Evolutionary conservation across 805 yeast species (phyloP), one percentile per base, ranked within the genome.

Genomic region (Sugiyamaella smithiae): DNA sequence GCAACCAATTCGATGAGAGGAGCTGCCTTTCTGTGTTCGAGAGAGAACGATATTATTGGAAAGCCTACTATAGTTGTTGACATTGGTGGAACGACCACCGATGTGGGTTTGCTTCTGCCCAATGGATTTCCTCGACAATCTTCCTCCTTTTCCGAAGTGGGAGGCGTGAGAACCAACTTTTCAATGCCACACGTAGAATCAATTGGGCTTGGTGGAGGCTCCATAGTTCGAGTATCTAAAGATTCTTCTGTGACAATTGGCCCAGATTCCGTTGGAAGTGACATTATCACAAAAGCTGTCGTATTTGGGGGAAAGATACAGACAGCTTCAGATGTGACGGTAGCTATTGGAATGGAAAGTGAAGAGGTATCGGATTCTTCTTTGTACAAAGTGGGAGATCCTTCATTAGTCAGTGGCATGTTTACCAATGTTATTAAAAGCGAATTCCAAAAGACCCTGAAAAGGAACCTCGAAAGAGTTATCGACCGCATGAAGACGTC

Each of bases 151-250:
- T 66, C 73, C 2, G 54, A 53, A 23, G 70, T 35, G 3, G 38
- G 38, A 16, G 38, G 38, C 38, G 38, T 35, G 73, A 32, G 73
- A 45, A 73, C 71, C 67, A 75, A 72, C 57, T 73, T 72, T 36
- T 37, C 48, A 4, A 74, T 73, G 78, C 78, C 78, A 2, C 77
- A 74, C 26, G 76, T 73, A 2, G 75, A 72, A 53, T 65, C 71
- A 51, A 71, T 75, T 46, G 80, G 80, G 1, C 63, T 74, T 1
- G 79, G 80, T 41, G 78, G 78, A 48, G 79, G 78, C 1, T 74
- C 78, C 2, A 60, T 72, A 17, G 75, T 49, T 17, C 43, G 52
- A 3, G 28, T 20, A 16, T 24, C 16, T 14, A 14, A 25, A 11
- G 17, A 16, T n/a, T 29, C 40, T 26, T 11, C 26, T 7, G 20